phyloP scores from a whole-genome alignment of 2,329 filamentous ascomycete genomes.

The Fusarium sarcochroum region DNA sequence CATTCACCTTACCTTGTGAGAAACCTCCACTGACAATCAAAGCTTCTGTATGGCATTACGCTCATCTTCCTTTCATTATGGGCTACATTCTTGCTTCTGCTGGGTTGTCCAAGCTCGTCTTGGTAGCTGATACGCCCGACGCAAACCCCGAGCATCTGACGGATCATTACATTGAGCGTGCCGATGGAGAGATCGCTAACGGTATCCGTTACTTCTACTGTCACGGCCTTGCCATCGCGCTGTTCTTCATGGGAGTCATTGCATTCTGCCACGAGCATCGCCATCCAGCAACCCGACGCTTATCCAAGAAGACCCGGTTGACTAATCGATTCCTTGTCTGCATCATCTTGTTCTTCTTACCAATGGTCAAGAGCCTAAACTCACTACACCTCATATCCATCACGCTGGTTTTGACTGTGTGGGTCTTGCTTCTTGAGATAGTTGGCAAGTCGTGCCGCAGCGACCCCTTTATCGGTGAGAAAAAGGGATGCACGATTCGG shows the following conservation, averaged over 20 bases:
- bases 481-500: slow-evolving; percentile 50
- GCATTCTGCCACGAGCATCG: slow-evolving; percentile 70
- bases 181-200: slow-evolving; percentile 63
- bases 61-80: slow-evolving; percentile 75
- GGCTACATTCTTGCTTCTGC: slow-evolving; percentile 72
- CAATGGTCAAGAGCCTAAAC: slow-evolving; percentile 62
- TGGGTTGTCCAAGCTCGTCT: slow-evolving; percentile 70
- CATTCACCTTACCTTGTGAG: not conserved
- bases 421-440: slow-evolving; percentile 64
- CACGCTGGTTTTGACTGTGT: slow-evolving; percentile 60
- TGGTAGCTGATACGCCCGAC: slow-evolving; percentile 67
- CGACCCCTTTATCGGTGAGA: slow-evolving; percentile 60
- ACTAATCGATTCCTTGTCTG: slow-evolving; percentile 64
- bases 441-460: slow-evolving; percentile 63
- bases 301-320: slow-evolving; percentile 66
- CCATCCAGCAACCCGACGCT: slow-evolving; percentile 61
- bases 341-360: slow-evolving; percentile 68
- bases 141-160: slow-evolving; percentile 64
- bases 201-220: slow-evolving; percentile 76
- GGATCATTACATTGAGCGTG: slow-evolving; percentile 63
- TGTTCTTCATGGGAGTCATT: slow-evolving; percentile 69
- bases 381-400: slow-evolving; percentile 62
- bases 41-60: slow-evolving; percentile 67
- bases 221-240: slow-evolving; percentile 69
- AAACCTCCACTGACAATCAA: slow-evolving; percentile 11